phyloP scores from a whole-genome alignment of 139 green algal genomes.

The Chlamydomonas incerta region DNA sequence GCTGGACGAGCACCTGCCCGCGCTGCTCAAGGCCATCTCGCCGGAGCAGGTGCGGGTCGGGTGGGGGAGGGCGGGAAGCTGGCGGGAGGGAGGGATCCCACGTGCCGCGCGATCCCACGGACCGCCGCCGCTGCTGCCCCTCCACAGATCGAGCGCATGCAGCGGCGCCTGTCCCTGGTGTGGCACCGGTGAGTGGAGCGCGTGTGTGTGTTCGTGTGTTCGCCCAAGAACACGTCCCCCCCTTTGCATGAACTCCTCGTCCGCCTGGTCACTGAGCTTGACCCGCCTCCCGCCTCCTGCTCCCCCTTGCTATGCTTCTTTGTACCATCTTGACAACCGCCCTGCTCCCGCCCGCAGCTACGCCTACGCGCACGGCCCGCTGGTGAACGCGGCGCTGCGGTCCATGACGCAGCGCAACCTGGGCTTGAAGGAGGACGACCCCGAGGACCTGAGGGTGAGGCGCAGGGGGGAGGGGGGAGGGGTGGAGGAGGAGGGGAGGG shows the following conservation, averaged over 20 bases:
- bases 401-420: background rate
- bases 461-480: too few species aligned
- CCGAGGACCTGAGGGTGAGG: background rate
- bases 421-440: background rate
- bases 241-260: too few species aligned
- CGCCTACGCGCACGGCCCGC: conserved; percentile 17
- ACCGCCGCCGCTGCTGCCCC: too few species aligned
- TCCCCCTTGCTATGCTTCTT: too few species aligned
- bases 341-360: too few species aligned
- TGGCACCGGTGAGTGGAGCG: conserved; percentile 42
- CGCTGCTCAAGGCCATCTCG: conserved; percentile 45
- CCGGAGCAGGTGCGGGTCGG: conserved; percentile 15
- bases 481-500: background rate
- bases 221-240: too few species aligned
- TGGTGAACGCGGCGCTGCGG: background rate
- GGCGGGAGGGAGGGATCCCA: too few species aligned
- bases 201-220: background rate
- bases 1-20: conserved; percentile 31
- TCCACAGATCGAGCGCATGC: conserved; percentile 46
- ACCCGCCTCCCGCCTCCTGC: background rate
- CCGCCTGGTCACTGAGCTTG: too few species aligned
- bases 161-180: conserved; percentile 40
- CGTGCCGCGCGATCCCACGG: too few species aligned
- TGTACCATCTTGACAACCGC: background rate
- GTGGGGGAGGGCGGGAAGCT: conserved; percentile 1